These are phyloP conservation scores for Ceratobasidium sp. DNA, from an alignment of 1,284 basidiomycete genomes.

Conservation along the genomic window DNA sequence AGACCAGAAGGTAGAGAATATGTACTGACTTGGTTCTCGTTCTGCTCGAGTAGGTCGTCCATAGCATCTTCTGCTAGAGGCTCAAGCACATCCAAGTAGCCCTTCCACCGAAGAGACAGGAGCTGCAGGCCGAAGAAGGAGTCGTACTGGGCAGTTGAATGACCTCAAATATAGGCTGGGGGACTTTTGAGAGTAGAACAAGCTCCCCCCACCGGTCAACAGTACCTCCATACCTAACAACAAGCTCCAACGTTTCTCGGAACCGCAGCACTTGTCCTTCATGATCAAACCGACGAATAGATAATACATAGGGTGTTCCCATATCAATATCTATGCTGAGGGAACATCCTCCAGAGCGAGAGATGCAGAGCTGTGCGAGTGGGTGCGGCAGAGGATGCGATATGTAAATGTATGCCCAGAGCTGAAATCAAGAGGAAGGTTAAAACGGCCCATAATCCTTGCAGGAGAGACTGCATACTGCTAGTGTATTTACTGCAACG, in stretches of 20 bases:
- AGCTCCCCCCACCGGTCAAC: background rate
- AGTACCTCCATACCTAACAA: background rate
- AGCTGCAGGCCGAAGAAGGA: background rate
- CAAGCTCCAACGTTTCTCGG: background rate
- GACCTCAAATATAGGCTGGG: background rate
- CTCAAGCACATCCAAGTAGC: background rate
- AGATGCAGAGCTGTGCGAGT: background rate
- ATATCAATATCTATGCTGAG: conserved; percentile 13
- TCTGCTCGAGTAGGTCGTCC: background rate
- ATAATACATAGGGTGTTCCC: background rate
- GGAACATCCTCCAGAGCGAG: background rate
- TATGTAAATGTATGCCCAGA: conserved; percentile 15
- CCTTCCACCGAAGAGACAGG: background rate
- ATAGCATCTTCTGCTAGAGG: background rate
- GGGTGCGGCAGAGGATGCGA: background rate
- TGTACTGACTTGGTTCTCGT: background rate
- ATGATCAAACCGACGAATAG: background rate
- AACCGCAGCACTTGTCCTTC: background rate
- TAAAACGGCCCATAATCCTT: background rate
- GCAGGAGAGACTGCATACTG: background rate
- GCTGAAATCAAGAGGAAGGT: background rate
- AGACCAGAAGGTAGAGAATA: background rate
- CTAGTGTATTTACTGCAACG: conserved; percentile 9
- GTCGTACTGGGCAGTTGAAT: background rate
- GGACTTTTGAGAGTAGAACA: background rate